Conservation (phyloP, 176 grass and related monocot genomes). For the Hordeum marinum region DNA sequence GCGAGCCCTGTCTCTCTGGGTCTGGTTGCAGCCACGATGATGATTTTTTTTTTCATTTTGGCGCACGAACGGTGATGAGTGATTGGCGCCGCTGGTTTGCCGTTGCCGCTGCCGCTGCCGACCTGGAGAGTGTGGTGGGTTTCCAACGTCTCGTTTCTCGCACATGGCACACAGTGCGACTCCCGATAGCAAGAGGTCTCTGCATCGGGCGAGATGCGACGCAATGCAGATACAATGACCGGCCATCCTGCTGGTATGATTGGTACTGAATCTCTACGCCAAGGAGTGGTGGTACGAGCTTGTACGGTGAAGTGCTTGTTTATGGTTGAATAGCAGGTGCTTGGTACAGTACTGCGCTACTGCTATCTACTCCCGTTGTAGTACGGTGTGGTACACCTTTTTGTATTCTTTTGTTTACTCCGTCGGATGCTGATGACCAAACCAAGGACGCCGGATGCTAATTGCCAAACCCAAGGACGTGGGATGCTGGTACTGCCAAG, state of each 20-base stretch:
- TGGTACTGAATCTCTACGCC: neutral
- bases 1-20: neutral
- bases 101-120: constrained; percentile 25
- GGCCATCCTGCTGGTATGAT: constrained; percentile 6
- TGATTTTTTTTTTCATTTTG: neutral
- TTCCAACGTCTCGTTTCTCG: constrained; percentile 17
- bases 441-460: too few relatives aligned
- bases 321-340: neutral
- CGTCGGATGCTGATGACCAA: neutral
- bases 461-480: too few relatives aligned
- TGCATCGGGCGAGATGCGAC: constrained; percentile 20
- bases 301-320: neutral
- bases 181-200: constrained; percentile 5
- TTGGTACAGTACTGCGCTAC: neutral
- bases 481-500: neutral
- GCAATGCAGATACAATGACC: too few relatives aligned
- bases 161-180: neutral
- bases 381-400: too few relatives aligned
- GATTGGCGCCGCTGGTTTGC: neutral
- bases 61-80: neutral
- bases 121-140: neutral
- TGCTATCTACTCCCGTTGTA: too few relatives aligned
- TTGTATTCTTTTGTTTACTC: neutral
- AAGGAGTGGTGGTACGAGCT: neutral
- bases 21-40: neutral